These are phyloP conservation scores for Xylaria hypoxylon DNA, from an alignment of 2,329 filamentous ascomycete species.

Conservation along the genomic window DNA sequence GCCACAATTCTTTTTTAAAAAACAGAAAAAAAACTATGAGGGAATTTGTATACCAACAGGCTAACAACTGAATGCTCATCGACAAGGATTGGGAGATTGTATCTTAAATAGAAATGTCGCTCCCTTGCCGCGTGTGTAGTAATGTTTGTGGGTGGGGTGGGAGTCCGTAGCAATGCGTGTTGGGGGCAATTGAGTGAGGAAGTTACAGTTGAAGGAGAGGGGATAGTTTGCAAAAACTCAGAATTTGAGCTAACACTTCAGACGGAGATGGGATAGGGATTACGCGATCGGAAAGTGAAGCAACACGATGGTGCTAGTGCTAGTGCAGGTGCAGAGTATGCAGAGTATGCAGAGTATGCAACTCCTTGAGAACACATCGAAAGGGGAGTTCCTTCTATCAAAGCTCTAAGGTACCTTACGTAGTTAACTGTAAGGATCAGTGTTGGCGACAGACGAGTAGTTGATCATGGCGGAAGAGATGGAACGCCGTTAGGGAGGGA, in stretches of 20 bases:
- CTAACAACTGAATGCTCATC: neutral
- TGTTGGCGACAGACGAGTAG: constrained; percentile 7
- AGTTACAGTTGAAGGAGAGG: neutral
- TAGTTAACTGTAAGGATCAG: constrained; percentile 13
- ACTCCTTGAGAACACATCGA: constrained; percentile 13
- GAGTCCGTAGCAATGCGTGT: neutral
- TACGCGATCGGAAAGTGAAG: constrained; percentile 19
- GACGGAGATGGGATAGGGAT: neutral
- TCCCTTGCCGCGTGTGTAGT: constrained; percentile 6
- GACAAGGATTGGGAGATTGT: constrained; percentile 1
- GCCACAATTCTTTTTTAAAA: neutral
- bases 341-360: constrained; percentile 3
- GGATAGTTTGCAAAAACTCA: neutral
- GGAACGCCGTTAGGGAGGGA: constrained; percentile 5
- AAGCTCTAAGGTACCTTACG: constrained; percentile 9
- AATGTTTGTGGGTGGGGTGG: constrained; percentile 15
- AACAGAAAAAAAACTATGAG: neutral
- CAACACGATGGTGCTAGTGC: neutral
- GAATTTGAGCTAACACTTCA: neutral
- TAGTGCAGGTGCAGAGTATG: neutral
- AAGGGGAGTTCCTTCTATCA: constrained; percentile 11
- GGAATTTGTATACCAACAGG: neutral
- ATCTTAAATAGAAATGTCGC: neutral
- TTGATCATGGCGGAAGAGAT: constrained; percentile 17
- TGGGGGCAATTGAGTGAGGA: neutral